Base-by-base conservation (phyloP, 2,329 filamentous ascomycete species). In the Colletotrichum sp. region DNA sequence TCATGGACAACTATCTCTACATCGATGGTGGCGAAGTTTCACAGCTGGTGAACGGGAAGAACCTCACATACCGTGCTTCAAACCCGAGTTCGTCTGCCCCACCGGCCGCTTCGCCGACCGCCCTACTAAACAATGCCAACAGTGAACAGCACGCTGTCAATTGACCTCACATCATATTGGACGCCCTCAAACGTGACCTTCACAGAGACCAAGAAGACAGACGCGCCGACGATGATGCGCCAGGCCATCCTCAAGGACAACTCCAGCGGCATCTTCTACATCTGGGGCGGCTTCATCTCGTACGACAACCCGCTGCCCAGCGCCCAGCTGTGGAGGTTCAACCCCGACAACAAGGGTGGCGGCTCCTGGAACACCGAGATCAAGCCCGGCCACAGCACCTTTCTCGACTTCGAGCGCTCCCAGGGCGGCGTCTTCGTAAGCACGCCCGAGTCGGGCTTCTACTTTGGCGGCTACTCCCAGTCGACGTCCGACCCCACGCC, bases 111-210 rank as follows among this genome's bases (percentile, higher is more conserved):
- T 8, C 34, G 6, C 34, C 21, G 18, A 21, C 13, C 16, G 16
- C 24, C n/a, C 30, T 18, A 24, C 32, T 69, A 34, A 72, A 52
- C 52, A 13, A 18, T 21, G 12, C 21, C 71, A 62, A 28, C 18
- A 69, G 78, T 76, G 28, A 78, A 78, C 59, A 59, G 60, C n/a
- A 79, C 78, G 6, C 67, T 78, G 34, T 78, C 77, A 9, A 71
- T 79, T 34, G 74, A 78, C 60, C 65, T 79, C 16, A 69, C 75
- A n/a, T 60, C 71, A 26, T 77, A 69, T 10, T 79, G 78, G 78
- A 75, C 36, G 36, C 68, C 69, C 21, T 65, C 64, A 6, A 59
- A 67, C 0, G 77, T 78, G 24, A 26, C 30, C 13, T 72, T 79
- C 60, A 67, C 44, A 30, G 49, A 63, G 18, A 76, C 60, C n/a